Conservation (phyloP, 2,329 filamentous ascomycete genomes). For the Chaetomiaceae sp. region DNA sequence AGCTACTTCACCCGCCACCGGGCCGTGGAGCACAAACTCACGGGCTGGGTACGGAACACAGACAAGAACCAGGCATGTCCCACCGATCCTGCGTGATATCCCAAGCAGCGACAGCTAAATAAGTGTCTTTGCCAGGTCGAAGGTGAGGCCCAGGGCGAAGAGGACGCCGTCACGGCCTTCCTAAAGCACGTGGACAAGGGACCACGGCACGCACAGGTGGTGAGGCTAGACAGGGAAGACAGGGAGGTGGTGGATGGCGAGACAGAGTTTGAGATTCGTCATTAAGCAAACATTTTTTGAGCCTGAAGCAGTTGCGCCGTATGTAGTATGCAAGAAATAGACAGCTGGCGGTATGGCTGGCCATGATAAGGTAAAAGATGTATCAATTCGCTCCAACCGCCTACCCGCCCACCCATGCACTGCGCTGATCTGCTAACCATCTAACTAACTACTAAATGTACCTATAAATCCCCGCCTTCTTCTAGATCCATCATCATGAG, state of each 20-base stretch:
- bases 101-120: not conserved
- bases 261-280: constrained; percentile 56
- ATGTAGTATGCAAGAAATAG: too few species aligned
- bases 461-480: not conserved
- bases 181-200: constrained; percentile 72
- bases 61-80: constrained; percentile 48
- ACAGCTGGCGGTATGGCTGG: too few species aligned
- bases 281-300: too few species aligned
- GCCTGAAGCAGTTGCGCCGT: too few species aligned
- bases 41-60: constrained; percentile 61
- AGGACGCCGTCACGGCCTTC: constrained; percentile 62
- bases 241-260: constrained; percentile 65
- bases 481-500: not conserved
- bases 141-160: constrained; percentile 79
- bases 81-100: too few species aligned
- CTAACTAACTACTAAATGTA: too few species aligned
- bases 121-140: constrained; percentile 60
- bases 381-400: not conserved
- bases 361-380: too few species aligned
- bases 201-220: constrained; percentile 67
- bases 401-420: not conserved
- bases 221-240: constrained; percentile 66
- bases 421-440: not conserved
- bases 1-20: constrained; percentile 54
- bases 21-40: constrained; percentile 47